These are phyloP conservation scores for Lactarius hatsudake DNA, from an alignment of 768 basidiomycete genomes.

Conservation along the genomic window DNA sequence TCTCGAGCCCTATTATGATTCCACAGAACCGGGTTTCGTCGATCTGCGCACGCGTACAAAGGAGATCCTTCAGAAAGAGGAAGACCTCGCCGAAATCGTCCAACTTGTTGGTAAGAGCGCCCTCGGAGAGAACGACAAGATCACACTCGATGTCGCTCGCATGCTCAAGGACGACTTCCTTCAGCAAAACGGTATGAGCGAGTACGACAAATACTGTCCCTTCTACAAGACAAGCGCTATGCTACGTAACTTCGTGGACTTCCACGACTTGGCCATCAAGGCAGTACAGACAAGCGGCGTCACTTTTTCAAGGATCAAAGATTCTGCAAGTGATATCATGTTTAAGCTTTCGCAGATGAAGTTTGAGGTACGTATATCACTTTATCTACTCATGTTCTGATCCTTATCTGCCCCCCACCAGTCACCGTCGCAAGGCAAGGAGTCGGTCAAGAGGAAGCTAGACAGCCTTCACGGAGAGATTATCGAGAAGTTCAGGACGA, in stretches of 20 bases:
- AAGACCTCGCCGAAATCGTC: constrained; percentile 97
- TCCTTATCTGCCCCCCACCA: constrained; percentile 34
- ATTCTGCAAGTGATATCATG: constrained; percentile 81
- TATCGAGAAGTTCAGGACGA: constrained; percentile 86
- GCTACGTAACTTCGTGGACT: constrained; percentile 91
- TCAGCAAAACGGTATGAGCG: constrained; percentile 98
- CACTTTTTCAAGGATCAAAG: constrained; percentile 85
- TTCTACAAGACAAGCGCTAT: constrained; percentile 99
- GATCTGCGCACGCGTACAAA: constrained; percentile 90
- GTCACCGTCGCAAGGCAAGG: constrained; percentile 91
- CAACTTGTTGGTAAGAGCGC: constrained; percentile 99
- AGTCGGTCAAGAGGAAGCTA: constrained; percentile 75
- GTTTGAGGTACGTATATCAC: constrained; percentile 69
- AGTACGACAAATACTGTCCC: constrained; percentile 95
- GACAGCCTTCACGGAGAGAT: constrained; percentile 83
- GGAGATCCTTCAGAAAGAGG: constrained; percentile 98
- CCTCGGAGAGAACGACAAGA: constrained; percentile 95
- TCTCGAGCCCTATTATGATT: constrained; percentile 89
- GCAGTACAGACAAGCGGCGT: constrained; percentile 81
- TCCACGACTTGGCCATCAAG: constrained; percentile 87
- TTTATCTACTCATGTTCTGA: background rate
- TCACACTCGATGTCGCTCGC: constrained; percentile 93
- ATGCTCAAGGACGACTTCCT: constrained; percentile 98
- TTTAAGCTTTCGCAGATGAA: constrained; percentile 99
- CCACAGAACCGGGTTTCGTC: constrained; percentile 89